Evolutionary conservation across 2,329 filamentous ascomycete species (phyloP), one percentile per base, ranked within the genome.

Genomic region (Epichloe sylvatica): DNA sequence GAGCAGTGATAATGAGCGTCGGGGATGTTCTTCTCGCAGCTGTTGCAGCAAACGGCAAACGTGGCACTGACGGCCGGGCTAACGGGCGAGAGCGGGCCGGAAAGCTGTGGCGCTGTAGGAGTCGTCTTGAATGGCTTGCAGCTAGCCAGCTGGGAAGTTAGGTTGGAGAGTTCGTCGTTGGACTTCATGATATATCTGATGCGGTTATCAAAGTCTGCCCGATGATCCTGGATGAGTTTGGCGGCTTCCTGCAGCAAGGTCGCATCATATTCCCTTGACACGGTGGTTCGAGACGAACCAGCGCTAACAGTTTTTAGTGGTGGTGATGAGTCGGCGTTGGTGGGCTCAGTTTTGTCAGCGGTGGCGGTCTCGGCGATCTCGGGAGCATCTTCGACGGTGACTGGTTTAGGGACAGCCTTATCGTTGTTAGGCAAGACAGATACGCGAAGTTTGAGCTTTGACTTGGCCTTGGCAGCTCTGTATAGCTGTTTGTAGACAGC

Each of bases 401-500:
- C 71, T 12, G 70, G 64, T 59, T 69, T 65, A 17, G 69, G 67
- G 5, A 55, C 53, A 11, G 57, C 53, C 52, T 58, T 67, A 7
- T 61, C 55, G 15, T 64, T 56, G 52, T 61, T 54, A 39, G 65
- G 58, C 47, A 68, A 63, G 35, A 75, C 60, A 15, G 78, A 83
- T 37, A 86, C 83, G 57, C 81, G 86, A 52, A 98, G 78, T 68
- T 92, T 90, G 58, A 98, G 82, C 81, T 97, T 98, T 56, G 90
- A 81, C 76, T 98, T 98, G 37, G 92, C 92, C 74, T 96, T 98
- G 55, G 92, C 92, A 57, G 92, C 92, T 60, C 92, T 84, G 65
- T 92, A 91, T 40, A 98, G 83, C 65, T 96, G 92, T 74, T 96
- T 97, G 76, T 95, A 98, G 61, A 94, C 86, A 43, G 86, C 75